These are phyloP conservation scores for Rhodotorula kratochvilovae DNA, from an alignment of 768 basidiomycete species.

Conservation along the genomic window DNA sequence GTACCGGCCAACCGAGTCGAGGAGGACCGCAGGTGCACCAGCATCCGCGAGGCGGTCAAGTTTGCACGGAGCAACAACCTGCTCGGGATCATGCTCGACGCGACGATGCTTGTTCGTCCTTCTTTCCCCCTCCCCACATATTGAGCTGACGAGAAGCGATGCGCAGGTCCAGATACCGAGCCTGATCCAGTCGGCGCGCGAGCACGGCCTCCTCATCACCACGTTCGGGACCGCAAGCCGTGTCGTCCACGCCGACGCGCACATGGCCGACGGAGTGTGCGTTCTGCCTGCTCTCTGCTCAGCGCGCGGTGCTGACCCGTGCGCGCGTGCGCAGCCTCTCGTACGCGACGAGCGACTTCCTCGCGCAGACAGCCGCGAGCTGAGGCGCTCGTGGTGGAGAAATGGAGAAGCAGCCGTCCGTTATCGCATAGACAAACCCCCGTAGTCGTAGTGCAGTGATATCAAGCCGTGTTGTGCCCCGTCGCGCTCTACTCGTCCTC, in stretches of 20 bases:
- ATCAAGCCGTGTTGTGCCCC: neutral
- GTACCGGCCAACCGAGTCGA: conserved; percentile 47
- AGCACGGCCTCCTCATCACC: conserved; percentile 79
- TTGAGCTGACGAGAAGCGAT: conserved; percentile 10
- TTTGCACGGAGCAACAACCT: conserved; percentile 90
- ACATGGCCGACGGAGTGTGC: conserved; percentile 44
- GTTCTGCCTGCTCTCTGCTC: neutral
- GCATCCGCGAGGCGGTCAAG: conserved; percentile 84
- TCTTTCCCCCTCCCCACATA: neutral
- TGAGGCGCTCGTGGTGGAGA: neutral
- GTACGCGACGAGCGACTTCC: conserved; percentile 32
- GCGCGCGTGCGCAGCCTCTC: conserved; percentile 14
- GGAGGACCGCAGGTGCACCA: conserved; percentile 54
- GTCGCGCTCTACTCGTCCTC: neutral
- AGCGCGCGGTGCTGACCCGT: neutral
- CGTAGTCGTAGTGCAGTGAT: neutral
- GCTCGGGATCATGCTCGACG: conserved; percentile 83
- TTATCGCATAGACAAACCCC: neutral
- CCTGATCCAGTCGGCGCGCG: conserved; percentile 79
- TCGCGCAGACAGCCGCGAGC: conserved; percentile 27
- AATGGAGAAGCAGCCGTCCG: neutral
- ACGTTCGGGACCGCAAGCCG: conserved; percentile 57
- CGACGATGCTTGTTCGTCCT: conserved; percentile 65
- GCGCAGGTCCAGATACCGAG: conserved; percentile 78
- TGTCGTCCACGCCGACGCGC: conserved; percentile 48